These are phyloP conservation scores for Hyaloscypha bicolor DNA, from an alignment of 495 filamentous ascomycete species.

Conservation along the genomic window DNA sequence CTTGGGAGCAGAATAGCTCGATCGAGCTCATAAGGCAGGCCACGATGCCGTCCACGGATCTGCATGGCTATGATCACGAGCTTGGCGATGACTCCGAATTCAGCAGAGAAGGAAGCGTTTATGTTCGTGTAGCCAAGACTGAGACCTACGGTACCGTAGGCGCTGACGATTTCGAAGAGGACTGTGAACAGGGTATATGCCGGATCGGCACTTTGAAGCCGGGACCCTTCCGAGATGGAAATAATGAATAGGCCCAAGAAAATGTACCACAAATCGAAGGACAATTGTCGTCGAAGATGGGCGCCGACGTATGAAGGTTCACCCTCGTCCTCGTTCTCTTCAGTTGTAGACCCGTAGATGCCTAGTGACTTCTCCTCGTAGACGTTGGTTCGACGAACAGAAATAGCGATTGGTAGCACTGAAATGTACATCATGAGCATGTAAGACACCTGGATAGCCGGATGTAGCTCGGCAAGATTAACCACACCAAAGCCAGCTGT, in stretches of 20 bases:
- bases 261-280: conserved; percentile 95
- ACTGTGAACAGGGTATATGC: conserved; percentile 79
- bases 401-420: conserved; percentile 93
- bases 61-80: conserved; percentile 93
- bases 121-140: conserved; percentile 75
- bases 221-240: conserved; percentile 74
- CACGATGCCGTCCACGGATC: conserved; percentile 88
- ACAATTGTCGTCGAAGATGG: conserved; percentile 86
- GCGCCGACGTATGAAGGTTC: conserved; percentile 81
- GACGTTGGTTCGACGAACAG: conserved; percentile 89
- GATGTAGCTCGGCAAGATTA: conserved; percentile 75
- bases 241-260: conserved; percentile 89
- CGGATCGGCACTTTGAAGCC: conserved; percentile 50
- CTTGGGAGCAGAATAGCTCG: conserved; percentile 84
- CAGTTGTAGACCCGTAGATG: conserved; percentile 58
- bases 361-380: conserved; percentile 95
- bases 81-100: conserved; percentile 82
- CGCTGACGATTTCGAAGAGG: conserved; percentile 88
- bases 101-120: conserved; percentile 76
- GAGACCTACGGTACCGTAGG: conserved; percentile 93
- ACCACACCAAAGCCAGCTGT: conserved; percentile 87
- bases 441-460: conserved; percentile 92
- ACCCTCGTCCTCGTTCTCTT: conserved; percentile 50
- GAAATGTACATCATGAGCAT: conserved; percentile 99
- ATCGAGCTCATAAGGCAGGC: conserved; percentile 88